phyloP scores from a whole-genome alignment of 495 filamentous ascomycete species.

The Penicillium taxi region DNA sequence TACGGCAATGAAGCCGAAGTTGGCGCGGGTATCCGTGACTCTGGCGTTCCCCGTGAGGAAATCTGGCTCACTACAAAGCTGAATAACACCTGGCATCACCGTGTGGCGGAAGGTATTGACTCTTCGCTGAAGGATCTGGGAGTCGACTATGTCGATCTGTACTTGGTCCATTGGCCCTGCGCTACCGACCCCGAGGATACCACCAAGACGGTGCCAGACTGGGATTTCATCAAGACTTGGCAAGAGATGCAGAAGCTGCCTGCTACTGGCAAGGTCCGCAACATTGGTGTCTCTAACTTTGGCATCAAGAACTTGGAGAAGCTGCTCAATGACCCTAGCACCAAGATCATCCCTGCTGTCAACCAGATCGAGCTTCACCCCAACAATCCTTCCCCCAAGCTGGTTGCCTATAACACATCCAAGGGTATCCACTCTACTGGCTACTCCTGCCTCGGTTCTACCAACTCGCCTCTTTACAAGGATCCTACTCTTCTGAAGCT shows the following conservation, averaged over 20 bases:
- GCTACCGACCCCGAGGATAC: slow-evolving; percentile 50
- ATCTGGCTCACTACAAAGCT: slow-evolving; percentile 89
- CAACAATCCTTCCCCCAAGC: slow-evolving; percentile 69
- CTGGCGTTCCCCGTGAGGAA: slow-evolving; percentile 69
- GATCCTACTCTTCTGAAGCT: slow-evolving; percentile 52
- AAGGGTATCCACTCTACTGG: slow-evolving; percentile 64
- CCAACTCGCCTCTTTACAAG: slow-evolving; percentile 46
- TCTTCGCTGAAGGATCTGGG: slow-evolving; percentile 61
- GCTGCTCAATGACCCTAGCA: slow-evolving; percentile 46
- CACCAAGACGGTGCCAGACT: slow-evolving; percentile 55
- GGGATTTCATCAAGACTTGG: slow-evolving; percentile 80
- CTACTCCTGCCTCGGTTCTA: slow-evolving; percentile 62
- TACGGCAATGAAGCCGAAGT: slow-evolving; percentile 84
- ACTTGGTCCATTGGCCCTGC: slow-evolving; percentile 79
- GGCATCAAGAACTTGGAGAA: slow-evolving; percentile 53
- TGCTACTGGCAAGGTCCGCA: slow-evolving; percentile 69
- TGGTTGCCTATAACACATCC: slow-evolving; percentile 60
- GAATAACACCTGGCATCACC: slow-evolving; percentile 72
- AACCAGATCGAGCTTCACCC: slow-evolving; percentile 94
- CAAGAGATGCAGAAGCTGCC: slow-evolving; percentile 75
- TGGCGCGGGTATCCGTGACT: slow-evolving; percentile 69
- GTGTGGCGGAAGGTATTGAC: slow-evolving; percentile 60
- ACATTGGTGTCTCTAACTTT: slow-evolving; percentile 60
- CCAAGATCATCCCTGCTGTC: slow-evolving; percentile 65
- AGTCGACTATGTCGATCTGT: slow-evolving; percentile 74